These are phyloP conservation scores for Aspergillus jensenii DNA, from an alignment of 2,329 filamentous ascomycete genomes.

Conservation along the genomic window DNA sequence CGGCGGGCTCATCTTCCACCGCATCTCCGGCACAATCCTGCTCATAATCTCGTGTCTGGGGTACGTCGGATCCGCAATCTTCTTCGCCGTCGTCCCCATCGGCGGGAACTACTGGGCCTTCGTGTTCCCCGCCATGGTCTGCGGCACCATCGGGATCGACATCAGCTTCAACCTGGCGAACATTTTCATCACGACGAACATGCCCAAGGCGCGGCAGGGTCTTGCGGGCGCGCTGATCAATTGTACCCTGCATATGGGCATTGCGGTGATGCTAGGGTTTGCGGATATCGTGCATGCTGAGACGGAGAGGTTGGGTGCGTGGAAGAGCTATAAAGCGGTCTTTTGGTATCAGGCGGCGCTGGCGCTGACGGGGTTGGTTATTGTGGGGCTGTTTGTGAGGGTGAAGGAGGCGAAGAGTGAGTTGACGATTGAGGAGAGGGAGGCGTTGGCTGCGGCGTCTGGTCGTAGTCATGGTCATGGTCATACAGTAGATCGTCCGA, in stretches of 20 bases:
- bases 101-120: slow-evolving; percentile 68
- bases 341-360: slow-evolving; percentile 65
- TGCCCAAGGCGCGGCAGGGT: slow-evolving; percentile 67
- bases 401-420: slow-evolving; percentile 58
- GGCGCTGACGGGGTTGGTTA: slow-evolving; percentile 51
- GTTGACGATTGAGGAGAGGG: slow-evolving; percentile 58
- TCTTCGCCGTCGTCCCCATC: slow-evolving; percentile 64
- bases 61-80: slow-evolving; percentile 57
- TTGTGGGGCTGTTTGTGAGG: slow-evolving; percentile 56
- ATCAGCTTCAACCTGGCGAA: slow-evolving; percentile 74
- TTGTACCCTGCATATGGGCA: slow-evolving; percentile 68
- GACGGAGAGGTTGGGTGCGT: slow-evolving; percentile 45
- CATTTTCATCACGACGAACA: slow-evolving; percentile 72
- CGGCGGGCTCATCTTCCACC: slow-evolving; percentile 67
- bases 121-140: slow-evolving; percentile 63
- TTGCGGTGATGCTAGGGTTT: slow-evolving; percentile 70
- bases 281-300: slow-evolving; percentile 62
- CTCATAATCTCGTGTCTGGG: slow-evolving; percentile 62
- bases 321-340: slow-evolving; percentile 61
- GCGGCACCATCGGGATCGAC: slow-evolving; percentile 71
- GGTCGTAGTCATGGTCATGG: too few relatives aligned
- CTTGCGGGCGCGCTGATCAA: slow-evolving; percentile 72
- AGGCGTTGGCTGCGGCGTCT: slow-evolving; percentile 9
- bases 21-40: slow-evolving; percentile 62
- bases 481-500: too few relatives aligned